A percentile compares a stretch with the other conserved stretches of the same genome.
Evolutionary conservation across 257 asterid genomes (phyloP).

Genomic region (Capsicum pubescens): DNA sequence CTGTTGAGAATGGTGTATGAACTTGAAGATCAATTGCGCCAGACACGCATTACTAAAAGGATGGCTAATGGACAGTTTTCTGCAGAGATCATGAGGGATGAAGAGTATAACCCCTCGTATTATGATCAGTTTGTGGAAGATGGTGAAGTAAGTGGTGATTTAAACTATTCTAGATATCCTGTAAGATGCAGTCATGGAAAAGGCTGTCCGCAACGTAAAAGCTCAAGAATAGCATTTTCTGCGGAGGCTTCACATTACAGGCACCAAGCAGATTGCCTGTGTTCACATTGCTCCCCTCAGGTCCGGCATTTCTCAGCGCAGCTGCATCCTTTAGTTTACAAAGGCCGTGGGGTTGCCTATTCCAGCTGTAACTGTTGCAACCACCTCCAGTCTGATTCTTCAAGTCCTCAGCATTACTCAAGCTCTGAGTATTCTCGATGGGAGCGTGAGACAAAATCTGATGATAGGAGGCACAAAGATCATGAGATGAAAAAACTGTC

Average conservation of each 20-base stretch:
- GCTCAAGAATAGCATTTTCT: constrained; percentile 59
- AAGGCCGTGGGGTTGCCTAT: constrained; percentile 30
- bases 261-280: constrained; percentile 53
- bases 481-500: constrained; percentile 45
- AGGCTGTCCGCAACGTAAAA: constrained; percentile 41
- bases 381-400: constrained; percentile 40
- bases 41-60: constrained; percentile 47
- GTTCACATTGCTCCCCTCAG: constrained; percentile 56
- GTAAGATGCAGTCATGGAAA: constrained; percentile 33
- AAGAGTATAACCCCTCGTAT: constrained; percentile 36
- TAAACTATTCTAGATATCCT: constrained; percentile 40
- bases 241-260: constrained; percentile 61
- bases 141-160: constrained; percentile 45
- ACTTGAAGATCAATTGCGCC: constrained; percentile 74
- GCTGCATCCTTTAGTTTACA: constrained; percentile 49
- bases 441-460: constrained; percentile 49
- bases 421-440: constrained; percentile 52
- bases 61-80: constrained; percentile 37
- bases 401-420: constrained; percentile 57
- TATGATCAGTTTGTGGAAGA: constrained; percentile 41
- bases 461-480: constrained; percentile 46
- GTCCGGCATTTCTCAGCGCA: constrained; percentile 59
- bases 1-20: constrained; percentile 73
- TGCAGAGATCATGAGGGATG: constrained; percentile 32
- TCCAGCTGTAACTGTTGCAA: constrained; percentile 37